Evolutionary conservation across 208 protist genomes (phyloP).

Genomic region (Leishmania major): DNA sequence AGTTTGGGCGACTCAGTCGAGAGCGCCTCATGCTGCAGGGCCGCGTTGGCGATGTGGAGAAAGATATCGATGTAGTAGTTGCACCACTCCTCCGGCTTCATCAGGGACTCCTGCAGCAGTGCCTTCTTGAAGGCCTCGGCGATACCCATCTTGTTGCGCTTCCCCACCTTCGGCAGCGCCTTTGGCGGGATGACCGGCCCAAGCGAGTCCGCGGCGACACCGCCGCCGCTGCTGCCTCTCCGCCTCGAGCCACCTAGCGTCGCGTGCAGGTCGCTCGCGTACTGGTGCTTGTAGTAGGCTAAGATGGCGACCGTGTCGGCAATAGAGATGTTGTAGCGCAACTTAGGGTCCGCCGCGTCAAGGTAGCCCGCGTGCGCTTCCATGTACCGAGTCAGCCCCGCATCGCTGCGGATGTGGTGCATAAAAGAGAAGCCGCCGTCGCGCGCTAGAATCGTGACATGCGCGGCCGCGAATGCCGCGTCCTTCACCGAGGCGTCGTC

Average conservation of each 20-base stretch:
- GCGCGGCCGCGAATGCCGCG: constrained; percentile 67
- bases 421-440: constrained; percentile 85
- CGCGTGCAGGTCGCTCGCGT: constrained; percentile 30
- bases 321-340: constrained; percentile 79
- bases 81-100: constrained; percentile 92
- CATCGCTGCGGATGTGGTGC: constrained; percentile 51
- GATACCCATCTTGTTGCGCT: constrained; percentile 41
- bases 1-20: constrained; percentile 18
- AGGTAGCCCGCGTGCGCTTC: constrained; percentile 51
- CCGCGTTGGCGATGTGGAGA: constrained; percentile 78
- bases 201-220: neutral
- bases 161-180: constrained; percentile 45
- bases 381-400: constrained; percentile 49
- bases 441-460: constrained; percentile 86
- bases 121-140: constrained; percentile 71
- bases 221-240: neutral
- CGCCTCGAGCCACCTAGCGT: constrained; percentile 12
- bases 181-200: constrained; percentile 64
- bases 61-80: constrained; percentile 86
- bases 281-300: constrained; percentile 77
- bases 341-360: constrained; percentile 32
- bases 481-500: constrained; percentile 49
- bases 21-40: constrained; percentile 71
- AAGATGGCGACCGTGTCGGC: constrained; percentile 83
- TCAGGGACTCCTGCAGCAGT: constrained; percentile 68